Evolutionary conservation across 2,329 filamentous ascomycete species (phyloP).

Genomic region (Trichoderma atrobrunneum): DNA sequence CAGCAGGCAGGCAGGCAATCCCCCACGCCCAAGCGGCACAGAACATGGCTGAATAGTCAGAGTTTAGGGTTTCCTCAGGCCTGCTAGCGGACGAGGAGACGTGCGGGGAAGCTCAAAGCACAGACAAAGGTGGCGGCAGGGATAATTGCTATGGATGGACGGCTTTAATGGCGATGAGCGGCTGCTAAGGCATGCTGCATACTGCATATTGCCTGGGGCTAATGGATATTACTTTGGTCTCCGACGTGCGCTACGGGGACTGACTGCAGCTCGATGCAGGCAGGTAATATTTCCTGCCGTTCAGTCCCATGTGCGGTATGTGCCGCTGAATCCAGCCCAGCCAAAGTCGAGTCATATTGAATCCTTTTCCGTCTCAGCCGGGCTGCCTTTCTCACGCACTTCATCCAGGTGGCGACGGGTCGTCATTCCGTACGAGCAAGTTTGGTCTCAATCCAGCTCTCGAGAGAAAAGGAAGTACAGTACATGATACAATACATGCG

Average conservation of each 20-base stretch:
- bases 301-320: not conserved
- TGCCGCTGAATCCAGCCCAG: not conserved
- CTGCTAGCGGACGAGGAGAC: not conserved
- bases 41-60: slow-evolving; percentile 12
- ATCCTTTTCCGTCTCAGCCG: slow-evolving; percentile 5
- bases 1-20: slow-evolving; percentile 3
- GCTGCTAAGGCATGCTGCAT: not conserved
- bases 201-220: not conserved
- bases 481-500: not conserved
- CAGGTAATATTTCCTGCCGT: not conserved
- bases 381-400: not conserved
- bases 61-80: slow-evolving; percentile 6
- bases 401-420: not conserved
- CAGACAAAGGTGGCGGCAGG: slow-evolving; percentile 4
- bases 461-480: not conserved
- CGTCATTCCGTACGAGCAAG: not conserved
- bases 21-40: slow-evolving; percentile 5
- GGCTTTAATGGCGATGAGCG: not conserved
- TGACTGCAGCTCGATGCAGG: not conserved
- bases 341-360: not conserved
- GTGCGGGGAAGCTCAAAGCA: slow-evolving; percentile 16
- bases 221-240: not conserved
- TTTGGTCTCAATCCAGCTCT: not conserved
- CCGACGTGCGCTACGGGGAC: not conserved
- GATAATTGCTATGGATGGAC: not conserved